A percentile compares a stretch with the other conserved stretches of the same genome.
These are phyloP conservation scores for Umbellularia californica DNA, from an alignment of 164 flowering plant genomes.

Conservation along the genomic window DNA sequence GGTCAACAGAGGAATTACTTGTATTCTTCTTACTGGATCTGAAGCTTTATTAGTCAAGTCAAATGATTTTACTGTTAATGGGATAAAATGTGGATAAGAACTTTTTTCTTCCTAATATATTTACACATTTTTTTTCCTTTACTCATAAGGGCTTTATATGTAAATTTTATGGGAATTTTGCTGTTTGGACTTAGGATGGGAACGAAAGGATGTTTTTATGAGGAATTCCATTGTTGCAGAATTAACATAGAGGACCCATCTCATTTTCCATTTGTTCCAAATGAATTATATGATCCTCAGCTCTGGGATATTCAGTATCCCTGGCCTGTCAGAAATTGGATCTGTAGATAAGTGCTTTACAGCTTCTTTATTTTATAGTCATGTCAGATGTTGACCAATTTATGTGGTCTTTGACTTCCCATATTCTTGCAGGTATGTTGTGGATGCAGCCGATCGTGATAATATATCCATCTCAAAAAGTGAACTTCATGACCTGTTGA, in stretches of 20 bases:
- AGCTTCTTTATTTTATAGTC: neutral
- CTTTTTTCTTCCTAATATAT: too few relatives aligned
- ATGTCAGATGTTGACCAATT: neutral
- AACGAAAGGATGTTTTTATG: too few relatives aligned
- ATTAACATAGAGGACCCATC: neutral
- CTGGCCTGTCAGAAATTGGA: neutral
- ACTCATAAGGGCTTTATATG: too few relatives aligned
- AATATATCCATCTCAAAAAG: constrained; percentile 55
- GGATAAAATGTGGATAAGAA: too few relatives aligned
- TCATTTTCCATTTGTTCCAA: neutral
- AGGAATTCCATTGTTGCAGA: too few relatives aligned
- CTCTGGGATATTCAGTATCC: neutral
- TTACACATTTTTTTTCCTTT: too few relatives aligned
- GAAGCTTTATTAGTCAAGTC: neutral
- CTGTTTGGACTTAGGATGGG: too few relatives aligned
- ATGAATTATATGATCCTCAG: neutral
- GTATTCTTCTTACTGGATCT: neutral
- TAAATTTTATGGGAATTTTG: too few relatives aligned
- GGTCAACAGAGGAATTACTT: neutral
- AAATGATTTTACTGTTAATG: neutral
- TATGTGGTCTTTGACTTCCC: neutral
- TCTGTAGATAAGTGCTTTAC: neutral
- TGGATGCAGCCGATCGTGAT: constrained; percentile 78
- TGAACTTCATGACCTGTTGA: constrained; percentile 73
- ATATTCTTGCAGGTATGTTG: constrained; percentile 53